Conservation (phyloP, 768 basidiomycete genomes). For the Sporobolomyces phaffii region DNA sequence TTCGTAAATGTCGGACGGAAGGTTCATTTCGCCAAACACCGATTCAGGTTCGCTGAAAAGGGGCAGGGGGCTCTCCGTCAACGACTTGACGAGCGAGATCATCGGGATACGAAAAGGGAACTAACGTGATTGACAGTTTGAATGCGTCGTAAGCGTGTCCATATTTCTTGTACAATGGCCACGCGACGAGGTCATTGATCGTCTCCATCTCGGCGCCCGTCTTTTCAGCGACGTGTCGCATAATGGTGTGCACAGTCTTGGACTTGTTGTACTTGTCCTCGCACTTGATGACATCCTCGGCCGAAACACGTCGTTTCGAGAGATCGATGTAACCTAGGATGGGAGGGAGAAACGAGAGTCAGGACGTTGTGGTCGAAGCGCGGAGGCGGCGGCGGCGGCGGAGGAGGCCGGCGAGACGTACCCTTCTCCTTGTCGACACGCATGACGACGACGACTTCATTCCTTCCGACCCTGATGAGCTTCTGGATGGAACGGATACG, state of each 20-base stretch:
- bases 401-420: constrained; percentile 45
- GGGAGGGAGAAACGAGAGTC: neutral
- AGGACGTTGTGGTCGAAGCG: neutral
- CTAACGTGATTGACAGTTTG: constrained; percentile 89
- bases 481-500: constrained; percentile 97
- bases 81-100: too few relatives aligned
- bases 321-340: constrained; percentile 89
- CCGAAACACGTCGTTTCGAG: constrained; percentile 93
- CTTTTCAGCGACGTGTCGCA: constrained; percentile 61
- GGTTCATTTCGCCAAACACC: constrained; percentile 66
- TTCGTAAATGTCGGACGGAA: constrained; percentile 55
- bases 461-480: constrained; percentile 91
- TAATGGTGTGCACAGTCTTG: constrained; percentile 87
- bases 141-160: constrained; percentile 97
- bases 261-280: constrained; percentile 98
- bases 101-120: constrained; percentile 16
- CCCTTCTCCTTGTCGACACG: constrained; percentile 99
- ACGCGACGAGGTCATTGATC: constrained; percentile 82
- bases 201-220: constrained; percentile 57
- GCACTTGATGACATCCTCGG: constrained; percentile 97
- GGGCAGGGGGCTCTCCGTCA: too few relatives aligned
- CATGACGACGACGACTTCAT: constrained; percentile 96
- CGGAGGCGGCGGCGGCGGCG: too few relatives aligned
- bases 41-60: constrained; percentile 60
- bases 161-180: constrained; percentile 86